These are phyloP conservation scores for Scheffersomyces illinoinensis DNA, from an alignment of 1,139 yeast genomes.

Conservation along the genomic window DNA sequence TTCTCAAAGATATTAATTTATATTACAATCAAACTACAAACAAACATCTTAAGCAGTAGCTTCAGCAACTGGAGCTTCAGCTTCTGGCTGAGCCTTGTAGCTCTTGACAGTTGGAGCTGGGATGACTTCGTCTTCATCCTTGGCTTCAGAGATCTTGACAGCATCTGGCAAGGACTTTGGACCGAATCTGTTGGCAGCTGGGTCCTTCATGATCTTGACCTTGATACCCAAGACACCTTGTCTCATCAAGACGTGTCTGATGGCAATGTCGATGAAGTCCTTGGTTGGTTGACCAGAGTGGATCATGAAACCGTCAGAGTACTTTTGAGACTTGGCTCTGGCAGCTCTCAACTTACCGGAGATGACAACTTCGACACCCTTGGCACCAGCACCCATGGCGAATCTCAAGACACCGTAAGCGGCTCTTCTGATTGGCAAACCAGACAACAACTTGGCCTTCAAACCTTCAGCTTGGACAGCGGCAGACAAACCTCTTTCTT, in stretches of 20 bases:
- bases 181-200: slow-evolving; percentile 87
- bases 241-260: slow-evolving; percentile 99
- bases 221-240: slow-evolving; percentile 99
- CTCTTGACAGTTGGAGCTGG: slow-evolving; percentile 84
- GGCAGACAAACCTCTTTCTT: slow-evolving; percentile 99
- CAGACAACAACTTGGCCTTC: slow-evolving; percentile 96
- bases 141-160: slow-evolving; percentile 93
- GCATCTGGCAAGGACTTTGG: slow-evolving; percentile 95
- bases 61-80: slow-evolving; percentile 26
- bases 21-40: not conserved
- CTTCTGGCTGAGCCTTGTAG: slow-evolving; percentile 50
- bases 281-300: slow-evolving; percentile 99
- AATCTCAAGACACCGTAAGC: slow-evolving; percentile 99
- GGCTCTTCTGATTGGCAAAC: slow-evolving; percentile 99
- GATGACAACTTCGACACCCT: slow-evolving; percentile 99
- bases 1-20: not conserved
- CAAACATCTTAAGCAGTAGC: slow-evolving; percentile 30
- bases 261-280: slow-evolving; percentile 97
- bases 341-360: slow-evolving; percentile 99
- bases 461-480: slow-evolving; percentile 99
- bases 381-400: slow-evolving; percentile 99
- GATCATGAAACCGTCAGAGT: slow-evolving; percentile 99
- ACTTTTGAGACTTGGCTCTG: slow-evolving; percentile 99
- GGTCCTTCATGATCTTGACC: slow-evolving; percentile 99
- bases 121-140: slow-evolving; percentile 84